Evolutionary conservation across 2,329 filamentous ascomycete genomes (phyloP).

Genomic region (Endoconidiophora polonica): DNA sequence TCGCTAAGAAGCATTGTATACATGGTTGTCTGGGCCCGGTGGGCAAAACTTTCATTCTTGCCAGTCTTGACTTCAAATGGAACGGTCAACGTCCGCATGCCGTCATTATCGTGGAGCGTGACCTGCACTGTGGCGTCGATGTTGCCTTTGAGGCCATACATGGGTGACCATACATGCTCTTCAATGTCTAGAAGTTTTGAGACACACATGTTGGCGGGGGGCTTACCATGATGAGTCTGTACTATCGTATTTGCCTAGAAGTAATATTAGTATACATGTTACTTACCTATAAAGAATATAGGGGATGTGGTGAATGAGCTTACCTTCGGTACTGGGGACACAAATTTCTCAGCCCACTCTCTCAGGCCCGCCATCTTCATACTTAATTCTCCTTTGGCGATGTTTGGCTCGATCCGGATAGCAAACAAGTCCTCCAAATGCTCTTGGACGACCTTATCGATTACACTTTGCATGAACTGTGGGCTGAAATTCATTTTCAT

Average conservation of each 20-base stretch:
- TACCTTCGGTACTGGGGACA: slow-evolving; percentile 54
- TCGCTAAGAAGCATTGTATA: slow-evolving; percentile 89
- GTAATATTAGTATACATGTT: not conserved
- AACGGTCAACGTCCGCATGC: slow-evolving; percentile 56
- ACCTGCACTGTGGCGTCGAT: slow-evolving; percentile 94
- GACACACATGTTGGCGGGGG: slow-evolving; percentile 65
- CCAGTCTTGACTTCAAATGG: slow-evolving; percentile 95
- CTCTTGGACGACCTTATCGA: slow-evolving; percentile 51
- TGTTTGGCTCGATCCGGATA: slow-evolving; percentile 56
- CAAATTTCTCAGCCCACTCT: slow-evolving; percentile 69
- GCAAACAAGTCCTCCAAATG: slow-evolving; percentile 83
- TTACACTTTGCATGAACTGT: slow-evolving; percentile 46
- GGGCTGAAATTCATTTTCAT: slow-evolving; percentile 68
- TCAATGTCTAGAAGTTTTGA: slow-evolving; percentile 92
- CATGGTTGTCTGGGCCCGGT: slow-evolving; percentile 84
- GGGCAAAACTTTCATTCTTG: slow-evolving; percentile 61
- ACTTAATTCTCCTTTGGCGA: slow-evolving; percentile 63
- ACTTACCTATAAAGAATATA: not conserved
- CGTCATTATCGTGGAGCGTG: slow-evolving; percentile 54
- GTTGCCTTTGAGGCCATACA: slow-evolving; percentile 93
- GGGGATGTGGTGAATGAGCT: slow-evolving; percentile 14
- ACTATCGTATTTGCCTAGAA: slow-evolving; percentile 50
- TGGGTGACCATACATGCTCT: slow-evolving; percentile 95
- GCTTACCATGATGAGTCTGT: slow-evolving; percentile 55
- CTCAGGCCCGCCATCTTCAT: slow-evolving; percentile 71